phyloP scores from a whole-genome alignment of 2,329 filamentous ascomycete species.

The Neonectria ditissima region DNA sequence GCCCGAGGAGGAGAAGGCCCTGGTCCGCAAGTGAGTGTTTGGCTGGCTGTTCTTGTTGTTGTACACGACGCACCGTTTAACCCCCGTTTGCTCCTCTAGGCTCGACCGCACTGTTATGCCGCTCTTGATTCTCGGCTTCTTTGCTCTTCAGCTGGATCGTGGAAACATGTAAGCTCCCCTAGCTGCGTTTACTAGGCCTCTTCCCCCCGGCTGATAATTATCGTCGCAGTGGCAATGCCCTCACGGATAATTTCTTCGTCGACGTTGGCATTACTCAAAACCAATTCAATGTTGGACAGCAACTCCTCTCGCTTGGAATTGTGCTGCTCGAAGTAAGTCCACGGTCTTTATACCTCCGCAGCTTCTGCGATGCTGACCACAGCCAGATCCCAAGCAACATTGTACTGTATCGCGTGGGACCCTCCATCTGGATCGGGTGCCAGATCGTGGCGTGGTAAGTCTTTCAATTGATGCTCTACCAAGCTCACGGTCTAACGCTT shows the following conservation, averaged over 20 bases:
- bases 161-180: conserved; percentile 50
- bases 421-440: conserved; percentile 57
- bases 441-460: conserved; percentile 49
- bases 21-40: conserved; percentile 45
- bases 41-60: not conserved
- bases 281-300: conserved; percentile 61
- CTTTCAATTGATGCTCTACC: not conserved
- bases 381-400: conserved; percentile 57
- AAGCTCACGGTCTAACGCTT: conserved; percentile 9
- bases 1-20: conserved; percentile 43
- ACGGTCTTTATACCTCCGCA: accelerated
- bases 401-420: conserved; percentile 59
- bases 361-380: not conserved
- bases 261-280: conserved; percentile 61
- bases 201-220: not conserved
- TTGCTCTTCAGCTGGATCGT: conserved; percentile 56
- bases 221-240: conserved; percentile 50
- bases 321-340: conserved; percentile 52
- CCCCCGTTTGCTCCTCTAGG: conserved; percentile 42
- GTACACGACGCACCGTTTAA: not conserved
- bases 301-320: conserved; percentile 60
- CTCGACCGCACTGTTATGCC: conserved; percentile 60
- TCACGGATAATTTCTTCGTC: conserved; percentile 58
- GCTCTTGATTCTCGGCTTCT: conserved; percentile 59
- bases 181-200: not conserved